phyloP scores from a whole-genome alignment of 306 rosid species.

The Cicer pinnatifidum region DNA sequence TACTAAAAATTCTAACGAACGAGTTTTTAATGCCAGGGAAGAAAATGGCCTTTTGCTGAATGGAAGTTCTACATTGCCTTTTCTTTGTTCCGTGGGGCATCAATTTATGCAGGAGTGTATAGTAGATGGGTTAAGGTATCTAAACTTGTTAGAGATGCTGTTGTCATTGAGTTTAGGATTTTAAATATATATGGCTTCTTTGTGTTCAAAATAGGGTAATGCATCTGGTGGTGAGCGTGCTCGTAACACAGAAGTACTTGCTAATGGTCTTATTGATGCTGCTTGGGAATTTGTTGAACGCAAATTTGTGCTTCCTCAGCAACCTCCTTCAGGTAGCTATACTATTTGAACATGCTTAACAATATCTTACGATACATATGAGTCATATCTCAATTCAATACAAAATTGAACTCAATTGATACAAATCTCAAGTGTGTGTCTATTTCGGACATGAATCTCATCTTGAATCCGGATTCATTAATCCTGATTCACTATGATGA shows the following conservation, averaged over 20 bases:
- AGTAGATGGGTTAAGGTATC: constrained; percentile 87
- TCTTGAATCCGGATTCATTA: too few species aligned
- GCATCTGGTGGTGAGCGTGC: constrained; percentile 96
- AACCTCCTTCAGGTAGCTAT: constrained; percentile 78
- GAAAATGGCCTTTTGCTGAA: constrained; percentile 82
- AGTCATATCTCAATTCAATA: too few species aligned
- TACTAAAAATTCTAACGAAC: constrained; percentile 40
- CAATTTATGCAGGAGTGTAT: constrained; percentile 86
- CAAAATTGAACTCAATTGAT: too few species aligned
- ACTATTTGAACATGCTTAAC: constrained; percentile 5
- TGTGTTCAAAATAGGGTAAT: constrained; percentile 74
- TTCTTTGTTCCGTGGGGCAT: constrained; percentile 81
- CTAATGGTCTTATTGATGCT: constrained; percentile 63
- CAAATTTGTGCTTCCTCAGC: constrained; percentile 73
- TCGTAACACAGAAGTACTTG: constrained; percentile 57
- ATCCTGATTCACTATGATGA: too few species aligned
- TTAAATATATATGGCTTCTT: constrained; percentile 32
- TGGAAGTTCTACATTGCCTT: constrained; percentile 94
- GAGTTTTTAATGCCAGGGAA: constrained; percentile 65
- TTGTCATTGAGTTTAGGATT: constrained; percentile 29
- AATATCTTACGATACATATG: too few species aligned
- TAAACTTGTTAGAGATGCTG: constrained; percentile 35
- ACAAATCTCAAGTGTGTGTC: too few species aligned
- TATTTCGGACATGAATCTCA: too few species aligned
- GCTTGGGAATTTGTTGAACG: constrained; percentile 71